A percentile compares a stretch with the other conserved stretches of the same genome.
Conservation (phyloP, 1,139 yeast species). For the Diutina neorugosa region DNA sequence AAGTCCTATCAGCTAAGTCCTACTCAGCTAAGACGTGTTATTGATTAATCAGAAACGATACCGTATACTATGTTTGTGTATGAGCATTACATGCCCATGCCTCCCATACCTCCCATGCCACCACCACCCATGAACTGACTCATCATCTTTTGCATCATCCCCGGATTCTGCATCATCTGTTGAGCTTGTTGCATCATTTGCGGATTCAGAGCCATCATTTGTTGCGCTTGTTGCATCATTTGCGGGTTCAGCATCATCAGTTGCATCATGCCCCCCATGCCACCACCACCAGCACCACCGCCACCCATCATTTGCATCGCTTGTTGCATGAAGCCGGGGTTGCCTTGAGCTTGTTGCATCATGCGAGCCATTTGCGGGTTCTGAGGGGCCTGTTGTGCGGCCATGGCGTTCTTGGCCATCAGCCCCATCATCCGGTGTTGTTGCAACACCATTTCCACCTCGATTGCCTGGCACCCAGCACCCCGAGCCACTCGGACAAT, state of each 20-base stretch:
- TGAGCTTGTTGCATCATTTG: slow-evolving; percentile 52
- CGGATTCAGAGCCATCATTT: slow-evolving; percentile 61
- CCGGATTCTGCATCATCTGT: slow-evolving; percentile 42
- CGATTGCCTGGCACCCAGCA: slow-evolving; percentile 88
- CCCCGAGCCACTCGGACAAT: slow-evolving; percentile 89
- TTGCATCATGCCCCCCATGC: slow-evolving; percentile 24
- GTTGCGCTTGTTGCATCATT: slow-evolving; percentile 25
- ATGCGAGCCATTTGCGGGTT: slow-evolving; percentile 14
- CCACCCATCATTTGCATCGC: slow-evolving; percentile 38
- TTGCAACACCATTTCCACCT: slow-evolving; percentile 83
- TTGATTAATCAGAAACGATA: too few relatives aligned
- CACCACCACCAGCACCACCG: slow-evolving; percentile 14
- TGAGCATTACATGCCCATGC: neutral
- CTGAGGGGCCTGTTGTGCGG: neutral
- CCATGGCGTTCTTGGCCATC: slow-evolving; percentile 50
- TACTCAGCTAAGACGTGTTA: neutral
- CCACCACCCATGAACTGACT: slow-evolving; percentile 40
- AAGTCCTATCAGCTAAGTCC: neutral
- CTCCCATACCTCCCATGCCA: slow-evolving; percentile 22
- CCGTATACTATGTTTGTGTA: neutral
- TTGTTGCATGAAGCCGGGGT: slow-evolving; percentile 42
- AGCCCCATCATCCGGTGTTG: slow-evolving; percentile 94
- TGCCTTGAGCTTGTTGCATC: slow-evolving; percentile 39
- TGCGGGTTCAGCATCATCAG: slow-evolving; percentile 33
- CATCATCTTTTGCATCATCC: slow-evolving; percentile 69